A percentile compares a stretch with the other conserved stretches of the same genome.
Conservation (phyloP, 306 rosid species). For the Medicago lupulina region DNA sequence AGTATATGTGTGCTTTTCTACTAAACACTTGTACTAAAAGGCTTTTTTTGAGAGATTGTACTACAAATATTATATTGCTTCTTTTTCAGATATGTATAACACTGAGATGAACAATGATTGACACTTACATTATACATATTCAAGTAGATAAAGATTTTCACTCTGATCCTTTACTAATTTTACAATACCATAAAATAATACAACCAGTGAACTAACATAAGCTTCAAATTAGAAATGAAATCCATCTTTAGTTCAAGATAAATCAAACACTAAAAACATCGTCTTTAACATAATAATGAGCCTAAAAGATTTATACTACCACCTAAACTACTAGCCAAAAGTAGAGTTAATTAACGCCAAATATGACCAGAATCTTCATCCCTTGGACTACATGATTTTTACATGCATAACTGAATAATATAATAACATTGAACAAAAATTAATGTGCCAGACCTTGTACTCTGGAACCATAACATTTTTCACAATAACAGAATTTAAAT, state of each 20-base stretch:
- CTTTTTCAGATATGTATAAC: constrained; percentile 1
- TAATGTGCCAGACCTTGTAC: too few species aligned
- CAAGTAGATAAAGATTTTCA: neutral
- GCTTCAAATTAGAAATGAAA: constrained; percentile 11
- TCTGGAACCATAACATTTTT: too few species aligned
- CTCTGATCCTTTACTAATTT: constrained; percentile 7
- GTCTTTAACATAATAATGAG: neutral
- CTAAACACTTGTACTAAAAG: too few species aligned
- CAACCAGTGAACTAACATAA: neutral
- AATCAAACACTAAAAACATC: neutral
- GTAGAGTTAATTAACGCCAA: neutral
- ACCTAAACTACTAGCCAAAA: neutral
- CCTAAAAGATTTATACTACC: neutral
- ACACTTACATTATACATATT: neutral
- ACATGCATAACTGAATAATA: constrained; percentile 6
- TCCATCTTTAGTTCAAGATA: neutral
- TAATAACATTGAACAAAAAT: too few species aligned
- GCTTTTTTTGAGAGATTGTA: neutral
- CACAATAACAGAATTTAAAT: too few species aligned
- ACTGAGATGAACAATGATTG: neutral
- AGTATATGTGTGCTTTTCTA: too few species aligned
- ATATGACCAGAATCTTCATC: neutral
- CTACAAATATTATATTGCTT: neutral
- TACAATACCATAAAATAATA: constrained; percentile 5
- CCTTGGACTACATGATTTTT: neutral